These are phyloP conservation scores for Chloris gayana DNA, from an alignment of 176 grass and related monocot species.

Conservation along the genomic window DNA sequence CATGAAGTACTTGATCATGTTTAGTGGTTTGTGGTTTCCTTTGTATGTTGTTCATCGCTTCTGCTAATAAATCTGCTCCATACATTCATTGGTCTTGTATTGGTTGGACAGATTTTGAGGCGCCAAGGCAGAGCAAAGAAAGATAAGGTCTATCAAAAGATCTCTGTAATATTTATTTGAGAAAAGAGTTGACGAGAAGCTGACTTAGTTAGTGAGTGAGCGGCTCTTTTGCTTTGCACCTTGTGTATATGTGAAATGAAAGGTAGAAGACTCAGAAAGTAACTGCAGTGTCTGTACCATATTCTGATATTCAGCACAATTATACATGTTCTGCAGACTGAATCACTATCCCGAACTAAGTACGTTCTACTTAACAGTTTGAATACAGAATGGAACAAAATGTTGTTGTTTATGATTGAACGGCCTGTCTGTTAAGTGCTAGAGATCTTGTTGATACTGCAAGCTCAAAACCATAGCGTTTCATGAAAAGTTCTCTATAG, in stretches of 20 bases:
- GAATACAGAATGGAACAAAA: background rate
- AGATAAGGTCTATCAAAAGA: too few species aligned
- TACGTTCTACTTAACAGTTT: too few species aligned
- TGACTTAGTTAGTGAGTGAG: too few species aligned
- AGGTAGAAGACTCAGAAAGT: background rate
- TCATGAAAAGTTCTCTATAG: background rate
- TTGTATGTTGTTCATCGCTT: background rate
- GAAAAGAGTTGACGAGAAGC: too few species aligned
- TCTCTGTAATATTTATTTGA: too few species aligned
- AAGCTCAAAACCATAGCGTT: background rate
- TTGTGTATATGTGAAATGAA: constrained; percentile 55
- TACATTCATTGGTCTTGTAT: constrained; percentile 4
- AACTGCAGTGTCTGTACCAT: constrained; percentile 37
- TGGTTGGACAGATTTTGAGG: constrained; percentile 50
- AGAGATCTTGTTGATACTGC: background rate
- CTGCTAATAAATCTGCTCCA: background rate
- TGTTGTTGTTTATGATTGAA: background rate
- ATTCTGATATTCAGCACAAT: constrained; percentile 38
- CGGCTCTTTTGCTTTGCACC: too few species aligned
- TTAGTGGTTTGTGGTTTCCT: background rate
- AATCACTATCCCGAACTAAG: background rate
- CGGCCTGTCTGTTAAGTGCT: background rate
- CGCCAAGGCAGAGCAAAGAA: constrained; percentile 45
- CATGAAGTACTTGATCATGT: background rate
- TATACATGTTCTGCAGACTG: constrained; percentile 33